A percentile compares a stretch with the other conserved stretches of the same genome.
These are phyloP conservation scores for Buxus sempervirens DNA, from an alignment of 164 flowering plant species.

Conservation along the genomic window DNA sequence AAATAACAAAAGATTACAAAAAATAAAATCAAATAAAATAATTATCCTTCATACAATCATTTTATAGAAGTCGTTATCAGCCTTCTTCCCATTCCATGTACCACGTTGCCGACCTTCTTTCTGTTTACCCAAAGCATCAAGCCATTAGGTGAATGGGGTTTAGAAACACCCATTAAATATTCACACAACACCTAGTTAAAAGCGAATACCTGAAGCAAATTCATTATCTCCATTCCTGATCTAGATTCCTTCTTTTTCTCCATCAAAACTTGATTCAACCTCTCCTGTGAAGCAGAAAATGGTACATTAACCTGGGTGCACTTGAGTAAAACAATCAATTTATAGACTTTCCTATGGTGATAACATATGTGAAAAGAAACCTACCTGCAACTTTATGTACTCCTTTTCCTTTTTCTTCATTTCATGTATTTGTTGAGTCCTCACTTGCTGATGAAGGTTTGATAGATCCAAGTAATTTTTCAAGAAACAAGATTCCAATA, in stretches of 20 bases:
- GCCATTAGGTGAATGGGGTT: background rate
- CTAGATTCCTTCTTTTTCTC: conserved; percentile 98
- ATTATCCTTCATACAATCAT: conserved; percentile 67
- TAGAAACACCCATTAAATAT: background rate
- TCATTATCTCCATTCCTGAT: conserved; percentile 99
- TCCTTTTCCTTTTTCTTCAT: conserved; percentile 99
- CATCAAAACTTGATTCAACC: conserved; percentile 90
- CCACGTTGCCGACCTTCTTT: conserved; percentile 99
- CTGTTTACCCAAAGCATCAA: conserved; percentile 36
- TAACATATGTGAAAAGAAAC: background rate
- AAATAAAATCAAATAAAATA: background rate
- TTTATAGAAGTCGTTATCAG: conserved; percentile 89
- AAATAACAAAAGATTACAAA: background rate
- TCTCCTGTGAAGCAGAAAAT: conserved; percentile 51
- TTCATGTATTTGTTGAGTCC: conserved; percentile 92
- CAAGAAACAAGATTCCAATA: background rate
- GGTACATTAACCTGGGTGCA: background rate
- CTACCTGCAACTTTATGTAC: conserved; percentile 90
- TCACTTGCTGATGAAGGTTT: conserved; percentile 68
- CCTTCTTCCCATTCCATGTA: conserved; percentile 96
- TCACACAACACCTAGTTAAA: background rate
- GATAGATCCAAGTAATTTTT: conserved; percentile 2
- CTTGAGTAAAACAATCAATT: background rate
- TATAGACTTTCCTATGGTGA: background rate
- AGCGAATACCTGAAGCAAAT: conserved; percentile 73